phyloP scores from a whole-genome alignment of 331 rosid genomes.

The Malus hybrid region DNA sequence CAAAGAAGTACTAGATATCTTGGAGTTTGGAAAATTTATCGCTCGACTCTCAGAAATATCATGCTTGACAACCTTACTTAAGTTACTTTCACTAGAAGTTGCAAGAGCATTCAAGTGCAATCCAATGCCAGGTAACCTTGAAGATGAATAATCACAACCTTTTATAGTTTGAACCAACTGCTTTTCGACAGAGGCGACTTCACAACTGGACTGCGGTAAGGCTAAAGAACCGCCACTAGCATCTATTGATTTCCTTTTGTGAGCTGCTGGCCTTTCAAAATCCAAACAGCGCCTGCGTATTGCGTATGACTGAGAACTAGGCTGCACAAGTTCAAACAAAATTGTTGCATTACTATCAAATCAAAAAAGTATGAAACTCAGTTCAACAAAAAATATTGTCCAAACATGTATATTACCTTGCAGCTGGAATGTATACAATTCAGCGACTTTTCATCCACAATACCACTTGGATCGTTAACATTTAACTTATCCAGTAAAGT shows the following conservation, averaged over 20 bases:
- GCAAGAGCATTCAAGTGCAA: conserved; percentile 18
- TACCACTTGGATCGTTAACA: neutral
- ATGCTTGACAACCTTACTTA: neutral
- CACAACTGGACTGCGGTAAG: conserved; percentile 1
- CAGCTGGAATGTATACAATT: neutral
- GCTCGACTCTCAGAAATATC: neutral
- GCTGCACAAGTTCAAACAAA: neutral
- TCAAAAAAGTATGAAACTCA: neutral
- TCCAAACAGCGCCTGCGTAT: conserved; percentile 21
- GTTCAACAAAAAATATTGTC: neutral
- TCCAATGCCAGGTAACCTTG: conserved; percentile 14
- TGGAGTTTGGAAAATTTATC: neutral
- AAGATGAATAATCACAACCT: neutral
- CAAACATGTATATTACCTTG: neutral
- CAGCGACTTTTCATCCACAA: neutral
- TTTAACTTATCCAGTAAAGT: neutral
- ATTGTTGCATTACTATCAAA: neutral
- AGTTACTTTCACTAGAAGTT: neutral
- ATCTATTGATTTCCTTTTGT: conserved; percentile 3
- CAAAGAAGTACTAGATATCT: neutral
- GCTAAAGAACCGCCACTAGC: neutral
- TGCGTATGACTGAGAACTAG: conserved; percentile 5
- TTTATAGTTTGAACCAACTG: neutral
- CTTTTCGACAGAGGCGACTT: neutral
- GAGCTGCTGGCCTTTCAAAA: conserved; percentile 19